Conservation (phyloP, 1,284 basidiomycete species). For the Trametes sp. region DNA sequence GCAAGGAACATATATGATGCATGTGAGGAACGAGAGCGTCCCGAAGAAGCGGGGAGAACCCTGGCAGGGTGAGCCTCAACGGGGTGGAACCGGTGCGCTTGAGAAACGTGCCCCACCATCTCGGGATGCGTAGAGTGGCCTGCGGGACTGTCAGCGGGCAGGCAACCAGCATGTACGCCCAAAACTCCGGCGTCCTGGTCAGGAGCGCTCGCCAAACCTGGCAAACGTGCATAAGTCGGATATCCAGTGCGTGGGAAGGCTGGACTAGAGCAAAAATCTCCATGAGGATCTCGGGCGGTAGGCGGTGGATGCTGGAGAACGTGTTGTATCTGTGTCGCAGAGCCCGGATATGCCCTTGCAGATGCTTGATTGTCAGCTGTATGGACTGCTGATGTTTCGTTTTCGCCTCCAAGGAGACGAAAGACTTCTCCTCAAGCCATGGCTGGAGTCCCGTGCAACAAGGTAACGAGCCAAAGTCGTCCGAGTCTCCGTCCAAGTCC, state of each 20-base stretch:
- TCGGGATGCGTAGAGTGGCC: not conserved
- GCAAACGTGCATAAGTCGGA: not conserved
- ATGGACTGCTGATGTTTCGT: too few species aligned
- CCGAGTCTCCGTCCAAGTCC: too few species aligned
- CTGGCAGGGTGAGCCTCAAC: not conserved
- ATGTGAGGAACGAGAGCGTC: not conserved
- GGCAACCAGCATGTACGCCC: not conserved
- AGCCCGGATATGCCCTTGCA: too few species aligned
- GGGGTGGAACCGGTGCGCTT: not conserved
- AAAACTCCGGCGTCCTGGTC: not conserved
- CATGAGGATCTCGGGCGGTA: not conserved
- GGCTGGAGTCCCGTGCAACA: too few species aligned
- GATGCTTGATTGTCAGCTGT: too few species aligned
- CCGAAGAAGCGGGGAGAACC: not conserved
- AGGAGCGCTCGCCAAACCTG: not conserved
- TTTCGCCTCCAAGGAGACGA: too few species aligned
- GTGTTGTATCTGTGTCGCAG: not conserved
- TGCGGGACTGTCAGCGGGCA: not conserved
- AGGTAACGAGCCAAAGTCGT: too few species aligned
- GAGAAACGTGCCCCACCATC: not conserved
- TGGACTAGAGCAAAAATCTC: not conserved
- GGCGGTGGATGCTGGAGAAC: not conserved
- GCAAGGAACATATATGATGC: not conserved
- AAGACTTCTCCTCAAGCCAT: too few species aligned
- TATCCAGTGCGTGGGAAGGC: not conserved